Evolutionary conservation across 768 basidiomycete genomes (phyloP).

Genomic region (Suillus hirtellus): DNA sequence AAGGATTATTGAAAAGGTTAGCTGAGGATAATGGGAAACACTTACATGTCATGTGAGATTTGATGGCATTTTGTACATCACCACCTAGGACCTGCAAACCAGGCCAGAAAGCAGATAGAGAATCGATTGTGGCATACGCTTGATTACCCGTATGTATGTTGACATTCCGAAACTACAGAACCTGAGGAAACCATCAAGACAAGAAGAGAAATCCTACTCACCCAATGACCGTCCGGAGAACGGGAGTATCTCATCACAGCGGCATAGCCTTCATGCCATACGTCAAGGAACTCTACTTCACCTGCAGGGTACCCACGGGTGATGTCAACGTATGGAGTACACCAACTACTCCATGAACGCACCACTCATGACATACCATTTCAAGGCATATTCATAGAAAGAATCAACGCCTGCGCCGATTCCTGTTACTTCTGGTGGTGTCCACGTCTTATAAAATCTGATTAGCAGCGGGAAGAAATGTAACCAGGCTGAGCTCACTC

Average conservation of each 20-base stretch:
- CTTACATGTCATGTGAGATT: conserved; percentile 86
- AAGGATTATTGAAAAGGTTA: conserved; percentile 9
- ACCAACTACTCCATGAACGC: conserved; percentile 17
- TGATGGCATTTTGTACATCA: conserved; percentile 87
- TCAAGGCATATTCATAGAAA: conserved; percentile 92
- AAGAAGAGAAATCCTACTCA: conserved; percentile 29
- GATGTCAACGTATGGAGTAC: conserved; percentile 21
- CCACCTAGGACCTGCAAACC: conserved; percentile 88
- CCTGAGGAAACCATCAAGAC: conserved; percentile 6
- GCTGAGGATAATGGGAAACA: conserved; percentile 5
- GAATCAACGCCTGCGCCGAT: conserved; percentile 96
- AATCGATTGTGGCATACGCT: conserved; percentile 83
- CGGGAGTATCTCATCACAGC: conserved; percentile 85
- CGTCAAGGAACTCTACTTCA: conserved; percentile 77
- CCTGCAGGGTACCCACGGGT: conserved; percentile 39
- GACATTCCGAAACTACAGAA: conserved; percentile 76
- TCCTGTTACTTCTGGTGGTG: conserved; percentile 69
- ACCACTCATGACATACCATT: conserved; percentile 90
- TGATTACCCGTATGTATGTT: conserved; percentile 77
- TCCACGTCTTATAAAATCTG: conserved; percentile 55
- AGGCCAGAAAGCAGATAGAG: conserved; percentile 96
- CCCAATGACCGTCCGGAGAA: conserved; percentile 86
- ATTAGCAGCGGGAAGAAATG: conserved; percentile 5
- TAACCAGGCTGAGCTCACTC: conserved; percentile 49
- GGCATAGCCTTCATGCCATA: conserved; percentile 82